Evolutionary conservation across 139 green algal species (phyloP).

Genomic region (Coelastrella sp.): DNA sequence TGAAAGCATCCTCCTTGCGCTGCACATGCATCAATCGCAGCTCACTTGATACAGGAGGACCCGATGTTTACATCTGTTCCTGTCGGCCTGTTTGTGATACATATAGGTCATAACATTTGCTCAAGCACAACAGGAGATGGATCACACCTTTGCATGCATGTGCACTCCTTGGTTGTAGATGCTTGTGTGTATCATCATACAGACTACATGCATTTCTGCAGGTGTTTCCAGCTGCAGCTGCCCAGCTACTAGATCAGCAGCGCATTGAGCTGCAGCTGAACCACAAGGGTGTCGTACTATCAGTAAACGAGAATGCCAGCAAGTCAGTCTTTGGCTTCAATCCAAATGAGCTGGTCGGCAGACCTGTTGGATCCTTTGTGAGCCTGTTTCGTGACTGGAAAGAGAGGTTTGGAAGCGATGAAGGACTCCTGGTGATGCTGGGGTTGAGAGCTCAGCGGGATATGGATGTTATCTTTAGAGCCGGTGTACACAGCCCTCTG

Average conservation of each 20-base stretch:
- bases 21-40: no score
- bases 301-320: background rate
- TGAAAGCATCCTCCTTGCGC: no score
- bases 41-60: no score
- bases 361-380: background rate
- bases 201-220: background rate
- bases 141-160: no score
- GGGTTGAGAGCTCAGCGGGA: background rate
- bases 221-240: background rate
- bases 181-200: no score
- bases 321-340: constrained; percentile 18
- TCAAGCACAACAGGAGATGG: no score
- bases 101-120: no score
- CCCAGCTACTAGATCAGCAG: background rate
- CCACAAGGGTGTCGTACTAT: constrained; percentile 20
- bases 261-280: constrained; percentile 40
- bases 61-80: no score
- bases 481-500: background rate
- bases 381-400: constrained; percentile 4
- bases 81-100: no score
- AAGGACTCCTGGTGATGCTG: background rate
- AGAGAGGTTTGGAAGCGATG: background rate
- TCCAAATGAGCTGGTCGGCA: background rate
- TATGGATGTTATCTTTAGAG: background rate
- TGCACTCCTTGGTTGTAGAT: no score